Conservation (phyloP, 2,329 filamentous ascomycete genomes). For the Cladosporium austrohemisphaericum region DNA sequence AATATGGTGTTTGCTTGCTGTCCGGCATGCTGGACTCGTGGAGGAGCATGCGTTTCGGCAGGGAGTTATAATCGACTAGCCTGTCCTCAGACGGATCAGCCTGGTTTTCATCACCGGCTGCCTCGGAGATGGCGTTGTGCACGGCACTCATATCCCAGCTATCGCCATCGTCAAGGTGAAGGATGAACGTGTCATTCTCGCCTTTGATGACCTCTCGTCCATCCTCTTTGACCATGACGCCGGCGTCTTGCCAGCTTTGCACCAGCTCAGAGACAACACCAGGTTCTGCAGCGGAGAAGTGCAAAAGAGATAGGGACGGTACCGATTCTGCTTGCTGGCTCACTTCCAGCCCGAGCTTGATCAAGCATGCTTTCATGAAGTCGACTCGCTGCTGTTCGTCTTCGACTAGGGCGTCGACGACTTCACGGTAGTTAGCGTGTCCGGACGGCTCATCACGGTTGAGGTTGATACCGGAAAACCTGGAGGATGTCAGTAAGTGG, state of each 20-base stretch:
- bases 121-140: slow-evolving; percentile 29
- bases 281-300: slow-evolving; percentile 69
- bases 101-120: slow-evolving; percentile 19
- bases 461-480: slow-evolving; percentile 79
- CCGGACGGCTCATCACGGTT: slow-evolving; percentile 57
- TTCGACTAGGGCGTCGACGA: slow-evolving; percentile 64
- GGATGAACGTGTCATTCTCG: slow-evolving; percentile 72
- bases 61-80: slow-evolving; percentile 68
- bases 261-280: slow-evolving; percentile 66
- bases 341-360: slow-evolving; percentile 77
- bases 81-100: slow-evolving; percentile 35
- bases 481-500: slow-evolving; percentile 35
- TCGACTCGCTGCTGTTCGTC: slow-evolving; percentile 67
- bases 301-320: slow-evolving; percentile 75
- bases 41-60: slow-evolving; percentile 69
- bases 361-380: slow-evolving; percentile 76
- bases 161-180: slow-evolving; percentile 62
- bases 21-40: slow-evolving; percentile 67
- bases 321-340: slow-evolving; percentile 65
- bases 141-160: slow-evolving; percentile 38
- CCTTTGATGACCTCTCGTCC: slow-evolving; percentile 70
- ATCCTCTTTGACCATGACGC: slow-evolving; percentile 48
- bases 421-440: slow-evolving; percentile 64
- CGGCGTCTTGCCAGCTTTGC: slow-evolving; percentile 62
- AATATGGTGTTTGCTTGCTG: slow-evolving; percentile 72